Base-by-base conservation (phyloP, 805 yeast species). In the Wickerhamomyces alni region DNA sequence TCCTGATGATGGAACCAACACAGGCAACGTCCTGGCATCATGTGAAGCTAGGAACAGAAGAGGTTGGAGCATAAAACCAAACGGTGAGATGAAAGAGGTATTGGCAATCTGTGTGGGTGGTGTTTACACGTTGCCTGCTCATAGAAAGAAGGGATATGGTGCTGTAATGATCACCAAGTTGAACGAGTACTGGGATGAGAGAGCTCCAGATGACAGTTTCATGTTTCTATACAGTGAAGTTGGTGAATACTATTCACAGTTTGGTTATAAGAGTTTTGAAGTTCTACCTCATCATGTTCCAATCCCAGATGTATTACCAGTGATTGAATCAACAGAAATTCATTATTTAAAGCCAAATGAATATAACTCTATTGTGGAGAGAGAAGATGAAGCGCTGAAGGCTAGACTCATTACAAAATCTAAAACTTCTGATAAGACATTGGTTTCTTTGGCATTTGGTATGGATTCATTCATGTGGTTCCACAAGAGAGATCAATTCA, bases 201-300 rank as follows among this genome's bases (percentile, higher is more conserved):
- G 57, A 21, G 57, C 66, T 25, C 47, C 58, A 35, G 46, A 52
- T 9, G 53, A 61, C 17, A 43, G 57, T 17, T 55, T 70, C 13
- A 57, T 69, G 28, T 65, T 66, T 30, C 67, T 87, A 37, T 86
- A 85, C 68, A 81, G 91, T 45, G 93, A 81, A 36, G 76, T 84
- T 17, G 91, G 84, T 13, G 71, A 68, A 25, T 85, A 72, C 48
- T 87, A 87, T 57, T 62, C 67, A 28, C 63, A 67, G 45, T 75
- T 81, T 46, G 95, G 89, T 0, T 83, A 74, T 53, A 62, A 55
- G n/a, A 61, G 67, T 15, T 39, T 51, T 35, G 69, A 64, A 36
- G 64, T 66, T 6, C 67, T 69, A 12, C 37, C 63, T 22, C 69
- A 66, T 39, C 44, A 52, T 30, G 44, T 67, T 15, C 43, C 24